Base-by-base conservation (phyloP, 352 stramenopile genomes). In the Phytophthora europaea region DNA sequence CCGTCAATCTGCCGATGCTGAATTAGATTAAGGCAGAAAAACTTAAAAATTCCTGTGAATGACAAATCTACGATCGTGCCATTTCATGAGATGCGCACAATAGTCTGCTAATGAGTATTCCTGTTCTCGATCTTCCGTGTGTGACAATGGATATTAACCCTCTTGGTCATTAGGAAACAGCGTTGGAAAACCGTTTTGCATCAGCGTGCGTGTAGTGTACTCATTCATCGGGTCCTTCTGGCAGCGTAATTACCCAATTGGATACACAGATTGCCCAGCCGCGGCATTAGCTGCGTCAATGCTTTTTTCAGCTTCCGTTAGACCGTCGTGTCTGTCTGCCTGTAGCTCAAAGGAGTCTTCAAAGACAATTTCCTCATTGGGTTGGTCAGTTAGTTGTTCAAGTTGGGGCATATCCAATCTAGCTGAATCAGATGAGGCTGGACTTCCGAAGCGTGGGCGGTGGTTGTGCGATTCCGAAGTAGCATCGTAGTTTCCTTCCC, bases 21-120 rank as follows among this genome's bases (percentile, higher is more conserved):
- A 20, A 64, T 68, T 6, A 67, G 22, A 22, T 48, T 73, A 0
- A 63, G 16, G 15, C 66, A 73, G 13, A 72, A 71, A 20, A 73
- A 67, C 5, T 67, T 67, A 22, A 63, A 73, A 6, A n/a, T 50
- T 67, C 0, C n/a, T 10, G 13, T 73, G 57, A 8, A 57, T 67
- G 7, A 73, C 16, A 48, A 10, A 48, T 4, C 40, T 13, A 48
- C 40, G 40, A 5, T 48, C 40, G 40, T 48, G 40, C 52, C 66
- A 73, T 20, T 73, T 69, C 67, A 73, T 65, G 0, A 69, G 33
- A 15, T 73, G 60, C 0, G 59, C 43, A 10, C 59, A 73, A 22
- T 56, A 73, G 31, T 73, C 59, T 6, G 53, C 67, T 18, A 73
- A 8, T 2, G 61, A 1, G 9, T 60, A 63, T 2, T 68, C 38